Conservation (phyloP, 176 grass and related monocot genomes). For the Avena eriantha region DNA sequence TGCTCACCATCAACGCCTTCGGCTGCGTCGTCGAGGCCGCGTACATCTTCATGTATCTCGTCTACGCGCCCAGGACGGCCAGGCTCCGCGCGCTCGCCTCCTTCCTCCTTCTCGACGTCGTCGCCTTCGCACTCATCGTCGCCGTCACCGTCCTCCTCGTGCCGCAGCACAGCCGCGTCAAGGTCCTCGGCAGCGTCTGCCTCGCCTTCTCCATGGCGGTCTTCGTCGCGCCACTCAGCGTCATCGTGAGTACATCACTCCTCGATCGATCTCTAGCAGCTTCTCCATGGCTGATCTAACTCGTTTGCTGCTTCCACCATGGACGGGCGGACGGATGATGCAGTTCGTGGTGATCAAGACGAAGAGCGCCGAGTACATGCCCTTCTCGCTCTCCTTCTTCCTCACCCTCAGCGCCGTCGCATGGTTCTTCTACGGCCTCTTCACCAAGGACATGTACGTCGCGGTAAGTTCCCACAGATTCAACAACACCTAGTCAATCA, state of each 20-base stretch:
- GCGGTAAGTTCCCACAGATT: neutral
- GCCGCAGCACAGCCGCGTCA: slow-evolving; percentile 46
- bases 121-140: slow-evolving; percentile 58
- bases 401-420: slow-evolving; percentile 79
- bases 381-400: slow-evolving; percentile 80
- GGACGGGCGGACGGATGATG: too few relatives aligned
- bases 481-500: too few relatives aligned
- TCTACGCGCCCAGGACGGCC: slow-evolving; percentile 55
- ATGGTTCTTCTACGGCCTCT: slow-evolving; percentile 80
- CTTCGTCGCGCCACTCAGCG: slow-evolving; percentile 87
- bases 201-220: slow-evolving; percentile 88
- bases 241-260: too few relatives aligned
- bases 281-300: too few relatives aligned
- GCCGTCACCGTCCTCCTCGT: slow-evolving; percentile 55
- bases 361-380: slow-evolving; percentile 94
- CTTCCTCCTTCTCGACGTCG: slow-evolving; percentile 77
- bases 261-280: too few relatives aligned
- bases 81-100: slow-evolving; percentile 50
- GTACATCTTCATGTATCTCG: slow-evolving; percentile 77
- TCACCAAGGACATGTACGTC: slow-evolving; percentile 75
- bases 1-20: slow-evolving; percentile 81
- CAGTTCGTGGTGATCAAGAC: slow-evolving; percentile 74
- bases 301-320: too few relatives aligned
- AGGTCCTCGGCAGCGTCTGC: slow-evolving; percentile 79
- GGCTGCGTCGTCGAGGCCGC: slow-evolving; percentile 71